Percentiles rank a stretch among this genome's conserved stretches.
Conservation (phyloP, 805 yeast species). For the Yarrowia sp. region DNA sequence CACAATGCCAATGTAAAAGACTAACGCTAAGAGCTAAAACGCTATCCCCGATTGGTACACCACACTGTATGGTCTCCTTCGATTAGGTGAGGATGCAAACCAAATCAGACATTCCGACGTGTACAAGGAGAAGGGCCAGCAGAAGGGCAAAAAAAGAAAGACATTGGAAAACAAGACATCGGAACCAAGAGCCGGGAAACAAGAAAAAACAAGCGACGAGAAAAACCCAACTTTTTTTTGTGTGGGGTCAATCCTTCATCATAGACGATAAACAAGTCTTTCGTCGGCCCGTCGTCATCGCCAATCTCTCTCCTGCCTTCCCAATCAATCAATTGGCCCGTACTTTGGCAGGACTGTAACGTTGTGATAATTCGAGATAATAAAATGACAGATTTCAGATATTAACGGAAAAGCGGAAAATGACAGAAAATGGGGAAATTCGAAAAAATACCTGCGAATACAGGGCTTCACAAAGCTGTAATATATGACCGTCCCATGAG, state of each 20-base stretch:
- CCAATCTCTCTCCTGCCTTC: no score
- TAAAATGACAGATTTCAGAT: neutral
- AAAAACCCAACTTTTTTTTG: no score
- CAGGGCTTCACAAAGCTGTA: no score
- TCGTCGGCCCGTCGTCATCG: no score
- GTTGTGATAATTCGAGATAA: constrained; percentile 17
- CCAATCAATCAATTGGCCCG: constrained; percentile 9
- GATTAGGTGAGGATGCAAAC: constrained; percentile 19
- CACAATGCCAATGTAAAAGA: constrained; percentile 31
- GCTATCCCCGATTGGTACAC: neutral
- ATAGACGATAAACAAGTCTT: no score
- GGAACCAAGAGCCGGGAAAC: no score
- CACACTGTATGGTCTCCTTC: constrained; percentile 13
- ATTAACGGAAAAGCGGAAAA: neutral
- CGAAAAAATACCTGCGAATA: no score
- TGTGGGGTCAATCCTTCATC: no score
- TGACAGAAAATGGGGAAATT: no score
- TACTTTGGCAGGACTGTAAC: neutral
- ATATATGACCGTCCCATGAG: no score
- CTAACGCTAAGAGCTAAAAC: neutral
- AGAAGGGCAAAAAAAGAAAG: neutral
- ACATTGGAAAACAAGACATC: neutral
- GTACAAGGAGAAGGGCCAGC: neutral
- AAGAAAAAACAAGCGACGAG: no score
- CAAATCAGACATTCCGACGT: constrained; percentile 13